Percentiles rank a stretch among this genome's conserved stretches.
These are phyloP conservation scores for Mycena belliarum DNA, from an alignment of 768 basidiomycete species.

Conservation along the genomic window DNA sequence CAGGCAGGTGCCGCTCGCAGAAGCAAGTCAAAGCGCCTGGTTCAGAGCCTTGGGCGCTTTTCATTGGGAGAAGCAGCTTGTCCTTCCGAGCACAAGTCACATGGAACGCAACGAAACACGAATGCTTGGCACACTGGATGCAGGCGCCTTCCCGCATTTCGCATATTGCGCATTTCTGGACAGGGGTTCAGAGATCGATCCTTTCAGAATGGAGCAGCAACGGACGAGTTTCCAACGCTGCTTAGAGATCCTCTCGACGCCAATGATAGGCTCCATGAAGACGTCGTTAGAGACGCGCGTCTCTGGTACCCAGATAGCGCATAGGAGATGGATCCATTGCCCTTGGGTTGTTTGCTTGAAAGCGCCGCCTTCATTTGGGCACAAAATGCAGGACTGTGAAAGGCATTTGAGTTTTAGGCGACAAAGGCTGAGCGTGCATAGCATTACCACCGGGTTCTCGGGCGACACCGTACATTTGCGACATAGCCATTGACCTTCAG, in stretches of 20 bases:
- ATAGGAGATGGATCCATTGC: conserved; percentile 95
- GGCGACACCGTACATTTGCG: conserved; percentile 98
- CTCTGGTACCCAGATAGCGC: conserved; percentile 97
- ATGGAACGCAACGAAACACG: conserved; percentile 93
- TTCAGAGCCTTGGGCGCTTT: conserved; percentile 74
- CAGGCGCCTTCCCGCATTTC: conserved; percentile 72
- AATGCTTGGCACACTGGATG: conserved; percentile 90
- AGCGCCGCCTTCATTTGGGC: conserved; percentile 95
- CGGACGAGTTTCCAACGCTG: conserved; percentile 92
- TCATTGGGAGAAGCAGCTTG: conserved; percentile 86
- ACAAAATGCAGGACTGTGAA: conserved; percentile 84
- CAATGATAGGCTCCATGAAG: conserved; percentile 98
- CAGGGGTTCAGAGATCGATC: not conserved
- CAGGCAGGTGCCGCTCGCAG: conserved; percentile 91
- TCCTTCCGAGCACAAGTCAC: conserved; percentile 90
- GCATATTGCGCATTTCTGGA: conserved; percentile 52
- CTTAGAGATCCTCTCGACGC: conserved; percentile 84
- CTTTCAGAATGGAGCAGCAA: not conserved
- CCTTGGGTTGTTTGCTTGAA: conserved; percentile 95
- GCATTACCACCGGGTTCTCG: conserved; percentile 88
- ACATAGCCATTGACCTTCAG: conserved; percentile 99
- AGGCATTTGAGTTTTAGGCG: not conserved
- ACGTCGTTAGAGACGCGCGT: conserved; percentile 90
- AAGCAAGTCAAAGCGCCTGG: conserved; percentile 73
- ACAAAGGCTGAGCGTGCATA: not conserved